Percentiles rank a stretch among this genome's conserved stretches.
phyloP scores from a whole-genome alignment of 805 yeast genomes.

The Tetrapisispora fleetii region DNA sequence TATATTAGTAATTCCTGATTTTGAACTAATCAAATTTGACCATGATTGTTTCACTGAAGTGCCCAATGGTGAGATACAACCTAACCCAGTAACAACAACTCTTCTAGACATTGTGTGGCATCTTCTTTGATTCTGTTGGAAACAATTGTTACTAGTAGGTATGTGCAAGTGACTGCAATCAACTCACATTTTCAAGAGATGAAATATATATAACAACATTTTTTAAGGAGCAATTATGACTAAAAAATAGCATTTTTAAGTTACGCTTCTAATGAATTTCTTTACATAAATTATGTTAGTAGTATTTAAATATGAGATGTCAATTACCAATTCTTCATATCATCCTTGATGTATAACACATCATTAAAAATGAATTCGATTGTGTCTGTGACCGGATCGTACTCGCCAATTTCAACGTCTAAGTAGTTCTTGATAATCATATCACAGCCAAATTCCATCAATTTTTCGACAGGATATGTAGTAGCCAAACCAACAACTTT shows the following conservation, averaged over 20 bases:
- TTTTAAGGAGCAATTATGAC: too few species aligned
- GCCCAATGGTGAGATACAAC: constrained; percentile 80
- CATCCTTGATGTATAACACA: constrained; percentile 31
- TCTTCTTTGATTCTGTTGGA: too few species aligned
- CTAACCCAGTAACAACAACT: constrained; percentile 90
- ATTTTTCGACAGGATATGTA: constrained; percentile 59
- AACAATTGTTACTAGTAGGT: too few species aligned
- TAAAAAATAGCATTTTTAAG: background rate
- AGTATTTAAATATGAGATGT: background rate
- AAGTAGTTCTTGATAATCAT: constrained; percentile 69
- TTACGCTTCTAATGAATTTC: too few species aligned
- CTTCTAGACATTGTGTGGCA: constrained; percentile 29
- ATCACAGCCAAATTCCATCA: constrained; percentile 69
- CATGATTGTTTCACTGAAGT: constrained; percentile 49
- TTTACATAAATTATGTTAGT: too few species aligned
- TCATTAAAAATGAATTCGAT: constrained; percentile 32
- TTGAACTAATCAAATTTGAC: constrained; percentile 40
- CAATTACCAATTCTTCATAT: constrained; percentile 27
- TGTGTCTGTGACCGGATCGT: constrained; percentile 35
- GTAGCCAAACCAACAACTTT: constrained; percentile 76
- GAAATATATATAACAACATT: too few species aligned
- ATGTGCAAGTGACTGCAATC: too few species aligned
- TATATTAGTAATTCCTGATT: constrained; percentile 55
- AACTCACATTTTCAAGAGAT: too few species aligned
- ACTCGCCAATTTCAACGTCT: constrained; percentile 48